Conservation (phyloP, 495 filamentous ascomycete genomes). For the Xylaria cubensis region DNA sequence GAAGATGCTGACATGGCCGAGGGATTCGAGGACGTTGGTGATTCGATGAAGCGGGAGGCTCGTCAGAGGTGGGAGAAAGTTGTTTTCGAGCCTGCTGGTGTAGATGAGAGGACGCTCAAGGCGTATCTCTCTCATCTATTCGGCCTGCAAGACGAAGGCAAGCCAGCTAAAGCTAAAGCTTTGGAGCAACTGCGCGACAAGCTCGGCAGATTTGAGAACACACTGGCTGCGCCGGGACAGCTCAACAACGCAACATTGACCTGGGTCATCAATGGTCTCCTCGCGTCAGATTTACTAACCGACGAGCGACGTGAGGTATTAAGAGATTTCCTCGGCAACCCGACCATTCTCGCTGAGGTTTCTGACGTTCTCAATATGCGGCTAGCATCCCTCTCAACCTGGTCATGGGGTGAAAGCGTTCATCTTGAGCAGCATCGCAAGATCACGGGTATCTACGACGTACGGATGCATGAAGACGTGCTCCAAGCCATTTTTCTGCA, state of each 20-base stretch:
- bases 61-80: constrained; percentile 61
- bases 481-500: constrained; percentile 70
- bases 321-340: constrained; percentile 65
- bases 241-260: constrained; percentile 52
- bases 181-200: constrained; percentile 52
- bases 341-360: constrained; percentile 63
- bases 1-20: constrained; percentile 39
- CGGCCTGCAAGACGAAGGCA: constrained; percentile 41
- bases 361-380: constrained; percentile 74
- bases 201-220: constrained; percentile 53
- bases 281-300: constrained; percentile 62
- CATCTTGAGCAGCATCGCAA: constrained; percentile 66
- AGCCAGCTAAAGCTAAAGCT: constrained; percentile 43
- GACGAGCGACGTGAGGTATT: constrained; percentile 65
- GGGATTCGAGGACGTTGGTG: constrained; percentile 52
- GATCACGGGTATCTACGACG: constrained; percentile 65
- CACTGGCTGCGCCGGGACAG: constrained; percentile 44
- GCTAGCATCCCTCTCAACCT: constrained; percentile 61
- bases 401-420: constrained; percentile 65
- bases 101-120: constrained; percentile 53
- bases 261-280: constrained; percentile 61
- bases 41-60: constrained; percentile 55
- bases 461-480: constrained; percentile 72
- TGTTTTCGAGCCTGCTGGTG: constrained; percentile 60
- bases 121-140: constrained; percentile 63